Evolutionary conservation across 2,329 filamentous ascomycete species (phyloP), one percentile per base, ranked within the genome.

Genomic region (Alternaria sp.): DNA sequence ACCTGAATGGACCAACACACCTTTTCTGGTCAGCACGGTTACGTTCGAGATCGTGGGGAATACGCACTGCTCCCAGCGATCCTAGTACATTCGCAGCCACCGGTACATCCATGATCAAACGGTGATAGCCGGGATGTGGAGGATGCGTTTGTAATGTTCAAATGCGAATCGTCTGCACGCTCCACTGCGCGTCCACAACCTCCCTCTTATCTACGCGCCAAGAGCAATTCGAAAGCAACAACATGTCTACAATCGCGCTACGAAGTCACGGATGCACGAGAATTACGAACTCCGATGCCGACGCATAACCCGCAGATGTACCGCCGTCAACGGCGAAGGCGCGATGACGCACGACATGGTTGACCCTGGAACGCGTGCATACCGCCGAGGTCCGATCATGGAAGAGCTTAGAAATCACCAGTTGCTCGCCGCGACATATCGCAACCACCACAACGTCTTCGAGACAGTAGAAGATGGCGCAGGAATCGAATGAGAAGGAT

Each of bases 1-100:
- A 87, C 87, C 77, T 89, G 87, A 28, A 90, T 80, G 18, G 88
- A 90, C 89, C 89, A 91, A 75, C 88, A 91, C 14, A 88, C 78
- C 72, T 75, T 56, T 43, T 21, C 43, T 33, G 10, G 49, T 75
- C 54, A 70, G 68, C 44, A 15, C 47, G 14, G 4, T n/a, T 11
- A n/a, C 11, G 2, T 12, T 6, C 6, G 11, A 25, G 6, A 26
- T 4, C 6, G n/a, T 6, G 23, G 5, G 9, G 1, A 21, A 26
- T 11, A 66, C 82, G 60, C 72, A 89, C 84, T 37, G 88, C 88
- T 11, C 88, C 88, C 0, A 88, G 72, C 0, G 86, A 89, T 0
- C 88, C 88, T 2, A 90, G 83, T 0, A 86, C 81, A 69, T 89
- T 89, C 3, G 88, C 85, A 3, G 85, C 86, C 2, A 83, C 74